Conservation (phyloP, 202 grass and related monocot genomes). For the Panicum hallii region DNA sequence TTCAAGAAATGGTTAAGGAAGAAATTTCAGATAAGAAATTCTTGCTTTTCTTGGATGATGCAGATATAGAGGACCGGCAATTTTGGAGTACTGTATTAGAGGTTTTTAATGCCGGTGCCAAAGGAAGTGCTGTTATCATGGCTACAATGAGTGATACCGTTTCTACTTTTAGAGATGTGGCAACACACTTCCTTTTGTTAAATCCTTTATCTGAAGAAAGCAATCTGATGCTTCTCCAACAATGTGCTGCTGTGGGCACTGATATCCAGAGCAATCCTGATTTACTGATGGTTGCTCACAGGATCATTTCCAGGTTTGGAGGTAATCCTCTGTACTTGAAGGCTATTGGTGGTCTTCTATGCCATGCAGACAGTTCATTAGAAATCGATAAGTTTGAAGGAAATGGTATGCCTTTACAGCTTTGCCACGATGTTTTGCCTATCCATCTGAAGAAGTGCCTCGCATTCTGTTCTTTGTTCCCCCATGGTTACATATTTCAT, state of each 20-base stretch:
- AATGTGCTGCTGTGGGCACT: background rate
- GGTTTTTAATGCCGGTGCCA: background rate
- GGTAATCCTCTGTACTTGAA: background rate
- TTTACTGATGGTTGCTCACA: background rate
- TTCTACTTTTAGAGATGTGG: background rate
- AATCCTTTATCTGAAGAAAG: conserved; percentile 25
- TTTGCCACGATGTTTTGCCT: conserved; percentile 37
- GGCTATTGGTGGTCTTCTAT: conserved; percentile 27
- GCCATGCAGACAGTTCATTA: background rate
- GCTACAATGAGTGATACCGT: background rate
- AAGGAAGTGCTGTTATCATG: conserved; percentile 12
- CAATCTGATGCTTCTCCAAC: background rate
- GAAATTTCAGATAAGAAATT: conserved; percentile 7
- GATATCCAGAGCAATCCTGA: background rate
- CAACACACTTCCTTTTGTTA: background rate
- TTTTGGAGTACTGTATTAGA: background rate
- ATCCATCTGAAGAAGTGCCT: conserved; percentile 44
- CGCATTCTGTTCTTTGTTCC: conserved; percentile 45
- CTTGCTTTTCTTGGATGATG: conserved; percentile 51
- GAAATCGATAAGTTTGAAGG: background rate
- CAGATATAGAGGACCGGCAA: background rate
- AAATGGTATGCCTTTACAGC: background rate
- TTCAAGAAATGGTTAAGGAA: background rate
- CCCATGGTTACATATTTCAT: conserved; percentile 20
- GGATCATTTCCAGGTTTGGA: background rate